These are phyloP conservation scores for Trichoderma cornu-damae DNA, from an alignment of 2,329 filamentous ascomycete species.

Conservation along the genomic window DNA sequence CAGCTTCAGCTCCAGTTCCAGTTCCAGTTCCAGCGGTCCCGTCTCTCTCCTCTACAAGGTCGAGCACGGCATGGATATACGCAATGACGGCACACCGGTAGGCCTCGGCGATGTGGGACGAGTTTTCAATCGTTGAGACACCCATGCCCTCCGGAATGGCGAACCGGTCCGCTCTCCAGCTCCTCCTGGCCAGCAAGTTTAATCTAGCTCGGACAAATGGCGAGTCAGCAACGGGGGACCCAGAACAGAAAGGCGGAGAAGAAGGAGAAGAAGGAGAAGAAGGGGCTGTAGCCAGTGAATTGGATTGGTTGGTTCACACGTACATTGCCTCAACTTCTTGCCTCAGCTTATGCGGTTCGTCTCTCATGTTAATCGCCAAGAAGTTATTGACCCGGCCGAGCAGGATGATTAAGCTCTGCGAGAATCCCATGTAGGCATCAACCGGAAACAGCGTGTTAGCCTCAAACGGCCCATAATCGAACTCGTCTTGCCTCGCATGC, in stretches of 20 bases:
- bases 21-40: not conserved
- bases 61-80: conserved; percentile 6
- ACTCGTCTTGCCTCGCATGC: not conserved
- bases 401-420: conserved; percentile 12
- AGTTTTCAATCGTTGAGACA: conserved; percentile 8
- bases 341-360: not conserved
- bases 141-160: conserved; percentile 13
- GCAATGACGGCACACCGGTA: conserved; percentile 11
- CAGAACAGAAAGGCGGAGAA: not conserved
- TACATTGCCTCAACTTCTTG: conserved; percentile 1
- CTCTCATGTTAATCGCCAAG: not conserved
- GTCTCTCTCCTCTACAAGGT: not conserved
- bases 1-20: too few relatives aligned
- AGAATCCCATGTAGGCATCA: conserved; percentile 15
- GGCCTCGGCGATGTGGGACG: not conserved
- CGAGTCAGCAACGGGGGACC: not conserved
- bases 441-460: not conserved
- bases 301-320: not conserved
- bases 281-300: too few relatives aligned
- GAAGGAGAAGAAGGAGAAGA: not conserved
- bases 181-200: not conserved
- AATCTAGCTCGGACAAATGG: not conserved
- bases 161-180: conserved; percentile 8
- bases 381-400: conserved; percentile 3
- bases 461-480: conserved; percentile 5